Conservation (phyloP, 352 stramenopile species). For the Pythium phragmiticola region DNA sequence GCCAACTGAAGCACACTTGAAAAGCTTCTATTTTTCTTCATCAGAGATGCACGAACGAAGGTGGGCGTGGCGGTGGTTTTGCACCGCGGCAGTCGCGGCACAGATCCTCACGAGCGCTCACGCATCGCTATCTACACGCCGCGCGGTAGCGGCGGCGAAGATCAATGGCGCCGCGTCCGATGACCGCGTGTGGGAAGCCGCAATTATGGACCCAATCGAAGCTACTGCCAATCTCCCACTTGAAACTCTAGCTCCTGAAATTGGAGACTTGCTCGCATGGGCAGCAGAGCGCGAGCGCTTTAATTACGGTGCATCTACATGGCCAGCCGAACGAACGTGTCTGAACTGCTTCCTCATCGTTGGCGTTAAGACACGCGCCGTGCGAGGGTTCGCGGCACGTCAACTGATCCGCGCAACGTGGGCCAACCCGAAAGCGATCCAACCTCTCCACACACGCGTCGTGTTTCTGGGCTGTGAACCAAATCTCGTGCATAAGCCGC, state of each 20-base stretch:
- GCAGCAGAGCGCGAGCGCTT: neutral
- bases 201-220: too few species aligned
- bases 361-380: conserved; percentile 40
- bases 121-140: neutral
- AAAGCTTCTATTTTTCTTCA: neutral
- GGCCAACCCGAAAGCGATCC: conserved; percentile 20
- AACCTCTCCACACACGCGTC: conserved; percentile 23
- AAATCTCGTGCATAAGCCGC: conserved; percentile 4
- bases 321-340: neutral
- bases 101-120: neutral
- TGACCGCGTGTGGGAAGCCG: neutral
- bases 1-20: neutral
- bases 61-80: neutral
- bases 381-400: conserved; percentile 29
- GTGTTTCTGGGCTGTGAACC: conserved; percentile 44
- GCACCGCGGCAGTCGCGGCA: neutral
- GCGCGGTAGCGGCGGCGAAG: neutral
- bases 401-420: conserved; percentile 33
- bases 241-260: neutral
- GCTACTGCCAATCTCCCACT: neutral
- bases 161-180: neutral
- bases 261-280: neutral
- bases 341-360: conserved; percentile 30
- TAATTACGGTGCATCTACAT: neutral
- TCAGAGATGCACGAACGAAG: too few species aligned